phyloP scores from a whole-genome alignment of 495 filamentous ascomycete genomes.

The Xylaria flabelliformis region DNA sequence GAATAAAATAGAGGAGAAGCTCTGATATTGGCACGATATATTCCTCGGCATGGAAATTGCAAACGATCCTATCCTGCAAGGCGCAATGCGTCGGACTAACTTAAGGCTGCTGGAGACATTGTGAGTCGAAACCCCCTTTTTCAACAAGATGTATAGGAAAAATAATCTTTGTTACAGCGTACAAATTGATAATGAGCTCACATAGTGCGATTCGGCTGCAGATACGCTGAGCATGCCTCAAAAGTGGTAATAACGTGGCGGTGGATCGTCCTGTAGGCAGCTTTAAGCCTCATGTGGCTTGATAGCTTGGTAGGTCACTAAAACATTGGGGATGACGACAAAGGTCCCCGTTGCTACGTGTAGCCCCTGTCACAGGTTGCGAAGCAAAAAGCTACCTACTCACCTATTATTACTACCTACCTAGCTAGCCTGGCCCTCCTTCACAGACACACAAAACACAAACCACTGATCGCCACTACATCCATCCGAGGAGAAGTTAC shows the following conservation, averaged over 20 bases:
- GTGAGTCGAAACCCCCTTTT: too few relatives aligned
- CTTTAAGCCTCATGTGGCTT: constrained; percentile 15
- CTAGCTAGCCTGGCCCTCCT: not conserved
- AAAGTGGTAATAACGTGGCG: not conserved
- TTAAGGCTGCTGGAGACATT: too few relatives aligned
- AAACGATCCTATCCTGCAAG: too few relatives aligned
- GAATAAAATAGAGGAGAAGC: too few relatives aligned
- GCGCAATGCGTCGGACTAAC: too few relatives aligned
- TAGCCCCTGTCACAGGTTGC: constrained; percentile 17
- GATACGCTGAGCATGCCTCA: too few relatives aligned
- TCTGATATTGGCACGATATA: too few relatives aligned
- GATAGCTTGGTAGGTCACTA: not conserved
- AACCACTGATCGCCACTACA: not conserved
- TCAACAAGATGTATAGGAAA: too few relatives aligned
- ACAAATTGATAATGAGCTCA: too few relatives aligned
- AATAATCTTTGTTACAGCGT: too few relatives aligned
- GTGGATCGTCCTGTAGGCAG: not conserved
- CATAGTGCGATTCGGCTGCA: too few relatives aligned
- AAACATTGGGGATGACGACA: constrained; percentile 20
- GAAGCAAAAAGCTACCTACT: constrained; percentile 6
- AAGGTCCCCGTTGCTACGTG: not conserved
- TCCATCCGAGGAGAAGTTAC: not conserved
- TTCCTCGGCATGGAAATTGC: too few relatives aligned
- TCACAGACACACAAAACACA: not conserved
- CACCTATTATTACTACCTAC: not conserved